These are phyloP conservation scores for Aechmea fasciata DNA, from an alignment of 176 grass and related monocot species.

Conservation along the genomic window DNA sequence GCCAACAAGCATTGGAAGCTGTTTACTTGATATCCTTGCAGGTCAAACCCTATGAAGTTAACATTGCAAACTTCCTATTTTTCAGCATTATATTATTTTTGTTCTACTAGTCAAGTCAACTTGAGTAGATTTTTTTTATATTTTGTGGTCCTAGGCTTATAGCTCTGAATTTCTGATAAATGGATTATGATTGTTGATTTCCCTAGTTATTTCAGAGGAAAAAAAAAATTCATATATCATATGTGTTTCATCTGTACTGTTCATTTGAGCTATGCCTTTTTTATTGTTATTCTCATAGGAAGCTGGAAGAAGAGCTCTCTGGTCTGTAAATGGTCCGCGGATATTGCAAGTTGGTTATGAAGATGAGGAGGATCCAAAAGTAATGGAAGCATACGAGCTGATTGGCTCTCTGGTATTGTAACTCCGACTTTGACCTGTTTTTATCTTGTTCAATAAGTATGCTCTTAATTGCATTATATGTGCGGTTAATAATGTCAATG, in stretches of 20 bases:
- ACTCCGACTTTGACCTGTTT: constrained; percentile 7
- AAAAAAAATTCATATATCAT: neutral
- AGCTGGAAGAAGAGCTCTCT: constrained; percentile 64
- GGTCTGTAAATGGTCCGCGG: constrained; percentile 77
- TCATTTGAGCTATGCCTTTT: neutral
- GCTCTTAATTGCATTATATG: neutral
- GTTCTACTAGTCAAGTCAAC: neutral
- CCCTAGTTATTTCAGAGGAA: neutral
- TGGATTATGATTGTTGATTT: neutral
- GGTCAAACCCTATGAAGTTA: constrained; percentile 19
- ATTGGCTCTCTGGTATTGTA: constrained; percentile 85
- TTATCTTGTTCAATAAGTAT: constrained; percentile 9
- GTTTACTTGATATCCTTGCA: constrained; percentile 92
- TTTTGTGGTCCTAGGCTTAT: no score
- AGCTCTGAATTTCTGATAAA: no score
- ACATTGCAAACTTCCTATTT: neutral
- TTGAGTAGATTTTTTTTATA: neutral
- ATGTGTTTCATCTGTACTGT: neutral
- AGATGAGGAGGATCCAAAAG: constrained; percentile 80
- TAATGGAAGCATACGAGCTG: constrained; percentile 90
- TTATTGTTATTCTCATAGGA: constrained; percentile 36
- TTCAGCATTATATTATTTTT: neutral
- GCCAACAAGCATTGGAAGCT: constrained; percentile 72
- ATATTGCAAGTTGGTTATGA: constrained; percentile 90
- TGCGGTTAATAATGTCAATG: neutral